These are phyloP conservation scores for Kandelia obovata DNA, from an alignment of 345 rosid genomes.

Conservation along the genomic window DNA sequence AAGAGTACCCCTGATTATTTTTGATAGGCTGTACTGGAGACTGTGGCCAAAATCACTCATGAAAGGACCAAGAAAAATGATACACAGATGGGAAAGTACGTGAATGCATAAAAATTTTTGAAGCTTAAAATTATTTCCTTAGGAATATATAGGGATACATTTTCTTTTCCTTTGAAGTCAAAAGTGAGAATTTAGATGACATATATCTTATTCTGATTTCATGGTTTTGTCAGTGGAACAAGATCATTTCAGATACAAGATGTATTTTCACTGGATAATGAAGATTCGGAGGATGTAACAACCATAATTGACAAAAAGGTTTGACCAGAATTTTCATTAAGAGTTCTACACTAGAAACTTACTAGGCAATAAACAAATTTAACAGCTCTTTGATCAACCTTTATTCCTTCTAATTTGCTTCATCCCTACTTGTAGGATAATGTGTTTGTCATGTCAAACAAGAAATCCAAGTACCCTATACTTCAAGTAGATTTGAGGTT, in stretches of 20 bases:
- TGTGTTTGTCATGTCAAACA: conserved; percentile 95
- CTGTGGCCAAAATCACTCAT: conserved; percentile 90
- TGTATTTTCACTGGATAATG: conserved; percentile 90
- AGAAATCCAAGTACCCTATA: conserved; percentile 92
- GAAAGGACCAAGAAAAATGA: conserved; percentile 80
- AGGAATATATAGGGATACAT: neutral
- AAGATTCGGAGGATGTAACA: conserved; percentile 80
- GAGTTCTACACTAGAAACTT: neutral
- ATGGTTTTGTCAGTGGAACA: conserved; percentile 49
- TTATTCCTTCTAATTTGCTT: neutral
- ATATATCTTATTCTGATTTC: neutral
- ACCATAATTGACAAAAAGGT: conserved; percentile 98
- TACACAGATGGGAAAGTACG: conserved; percentile 68
- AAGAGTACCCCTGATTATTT: conserved; percentile 20
- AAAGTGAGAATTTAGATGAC: conserved; percentile 2
- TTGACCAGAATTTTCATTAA: neutral
- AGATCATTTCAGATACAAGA: conserved; percentile 84
- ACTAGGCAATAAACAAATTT: neutral
- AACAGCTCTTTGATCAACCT: neutral
- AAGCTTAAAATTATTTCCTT: conserved; percentile 9
- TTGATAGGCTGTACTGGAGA: conserved; percentile 85
- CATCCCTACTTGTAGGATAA: conserved; percentile 57
- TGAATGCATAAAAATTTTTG: conserved; percentile 10
- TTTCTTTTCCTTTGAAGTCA: neutral
- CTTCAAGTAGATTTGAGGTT: conserved; percentile 99